These are phyloP conservation scores for Penicillium frequentans DNA, from an alignment of 2,329 filamentous ascomycete species.

Conservation along the genomic window DNA sequence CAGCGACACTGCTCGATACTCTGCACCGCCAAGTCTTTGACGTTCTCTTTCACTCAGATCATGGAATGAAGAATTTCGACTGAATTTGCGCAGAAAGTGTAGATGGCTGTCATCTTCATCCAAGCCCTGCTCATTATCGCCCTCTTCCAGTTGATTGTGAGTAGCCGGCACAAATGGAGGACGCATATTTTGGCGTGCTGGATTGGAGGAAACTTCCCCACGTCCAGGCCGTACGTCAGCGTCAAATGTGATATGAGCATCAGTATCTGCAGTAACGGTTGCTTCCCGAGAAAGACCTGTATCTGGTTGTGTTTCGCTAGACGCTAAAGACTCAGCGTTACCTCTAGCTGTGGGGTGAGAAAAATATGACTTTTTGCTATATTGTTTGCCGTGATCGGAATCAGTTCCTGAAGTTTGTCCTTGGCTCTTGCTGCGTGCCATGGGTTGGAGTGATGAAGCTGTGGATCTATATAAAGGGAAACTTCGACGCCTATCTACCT, in stretches of 20 bases:
- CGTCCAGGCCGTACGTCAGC: neutral
- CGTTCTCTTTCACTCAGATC: conserved; percentile 46
- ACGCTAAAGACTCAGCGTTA: neutral
- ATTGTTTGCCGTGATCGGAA: neutral
- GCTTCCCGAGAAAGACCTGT: neutral
- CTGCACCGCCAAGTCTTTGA: conserved; percentile 44
- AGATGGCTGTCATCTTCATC: conserved; percentile 33
- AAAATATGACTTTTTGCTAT: neutral
- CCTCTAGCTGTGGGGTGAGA: neutral
- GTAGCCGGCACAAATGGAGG: neutral
- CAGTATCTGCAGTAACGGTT: neutral
- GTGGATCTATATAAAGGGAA: neutral
- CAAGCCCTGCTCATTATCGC: conserved; percentile 31
- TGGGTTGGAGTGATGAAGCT: neutral
- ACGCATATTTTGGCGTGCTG: neutral
- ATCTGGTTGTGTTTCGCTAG: neutral
- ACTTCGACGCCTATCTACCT: neutral
- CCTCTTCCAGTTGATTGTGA: conserved; percentile 25
- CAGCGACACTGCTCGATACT: conserved; percentile 43
- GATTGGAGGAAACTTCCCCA: neutral
- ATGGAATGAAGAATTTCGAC: conserved; percentile 52
- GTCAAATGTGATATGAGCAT: neutral
- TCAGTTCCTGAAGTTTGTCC: neutral
- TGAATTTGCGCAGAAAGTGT: neutral
- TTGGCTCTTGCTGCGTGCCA: neutral